Percentiles rank a stretch among this genome's conserved stretches.
These are phyloP conservation scores for Microcyclospora pomicola DNA, from an alignment of 2,329 filamentous ascomycete genomes.

Conservation along the genomic window DNA sequence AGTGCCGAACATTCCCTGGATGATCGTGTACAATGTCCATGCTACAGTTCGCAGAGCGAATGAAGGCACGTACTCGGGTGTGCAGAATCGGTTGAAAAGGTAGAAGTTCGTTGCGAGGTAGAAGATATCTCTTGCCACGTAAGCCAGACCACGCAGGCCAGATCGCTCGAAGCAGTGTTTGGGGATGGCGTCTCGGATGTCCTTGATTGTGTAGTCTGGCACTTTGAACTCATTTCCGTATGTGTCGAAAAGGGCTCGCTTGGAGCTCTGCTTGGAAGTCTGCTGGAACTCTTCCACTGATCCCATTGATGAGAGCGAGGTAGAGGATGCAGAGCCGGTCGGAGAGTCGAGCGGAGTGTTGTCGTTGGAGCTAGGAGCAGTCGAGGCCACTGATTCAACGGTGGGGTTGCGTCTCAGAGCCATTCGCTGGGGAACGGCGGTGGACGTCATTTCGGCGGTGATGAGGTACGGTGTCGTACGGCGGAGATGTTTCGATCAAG, in stretches of 20 bases:
- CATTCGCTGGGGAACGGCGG: conserved; percentile 36
- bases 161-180: conserved; percentile 94
- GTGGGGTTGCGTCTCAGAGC: conserved; percentile 33
- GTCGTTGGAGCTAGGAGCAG: conserved; percentile 39
- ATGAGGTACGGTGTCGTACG: neutral
- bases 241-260: conserved; percentile 64
- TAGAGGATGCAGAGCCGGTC: conserved; percentile 59
- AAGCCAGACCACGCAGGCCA: conserved; percentile 56
- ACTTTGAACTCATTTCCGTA: conserved; percentile 91
- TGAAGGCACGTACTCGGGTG: conserved; percentile 66
- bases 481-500: no score
- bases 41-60: conserved; percentile 50
- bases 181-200: conserved; percentile 92
- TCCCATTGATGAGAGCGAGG: conserved; percentile 80
- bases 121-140: conserved; percentile 70
- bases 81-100: conserved; percentile 79
- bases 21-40: conserved; percentile 56
- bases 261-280: conserved; percentile 25
- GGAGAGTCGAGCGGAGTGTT: conserved; percentile 47
- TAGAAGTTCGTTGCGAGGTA: conserved; percentile 66
- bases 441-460: conserved; percentile 31
- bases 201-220: conserved; percentile 93
- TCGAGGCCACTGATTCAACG: conserved; percentile 38
- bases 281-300: conserved; percentile 46
- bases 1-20: conserved; percentile 87